Base-by-base conservation (phyloP, 352 stramenopile species). In the Globisporangium emineosum region DNA sequence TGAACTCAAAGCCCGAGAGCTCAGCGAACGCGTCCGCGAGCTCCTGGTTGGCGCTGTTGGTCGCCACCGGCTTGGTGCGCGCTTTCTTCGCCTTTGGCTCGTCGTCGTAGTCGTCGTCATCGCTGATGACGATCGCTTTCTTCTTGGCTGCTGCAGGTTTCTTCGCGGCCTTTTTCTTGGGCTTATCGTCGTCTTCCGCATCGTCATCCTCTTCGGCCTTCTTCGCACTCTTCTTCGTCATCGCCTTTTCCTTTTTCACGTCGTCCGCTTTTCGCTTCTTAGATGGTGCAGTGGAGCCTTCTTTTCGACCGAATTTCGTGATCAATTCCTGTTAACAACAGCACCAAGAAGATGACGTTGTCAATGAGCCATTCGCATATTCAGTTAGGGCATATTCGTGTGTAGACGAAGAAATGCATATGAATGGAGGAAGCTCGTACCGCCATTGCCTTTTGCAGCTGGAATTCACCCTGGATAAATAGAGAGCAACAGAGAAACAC, bases 1-100 rank as follows among this genome's bases (percentile, higher is more conserved):
- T 94, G 68, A 94, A 96, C 53, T 96, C 84, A 55, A 94, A 94
- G 23, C 81, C 81, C n/a, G 86, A 88, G 32, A 96, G 79, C 65
- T 96, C 88, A 1, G 71, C 64, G 60, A 96, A 96, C 12, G 79
- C 81, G 35, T 92, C 82, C 0, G 86, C 86, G 17, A 96, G 72
- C 43, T 63, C 55, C 43, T 92, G 83, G 68, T 96, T 96, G 56
- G 72, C 79, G 25, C 86, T 78, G 47, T 75, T 81, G 23, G 62
- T 68, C 32, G 83, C 84, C 6, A 73, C 68, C 0, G 77, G 67
- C 45, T 86, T 87, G 30, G 69, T 35, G 10, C 72, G 72, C 29
- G 67, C 67, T 57, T 91, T 91, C 37, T 81, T 75, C 17, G 76
- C 68, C 53, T 88, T 89, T 19, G 82, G 77, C 29, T 67, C 50